Base-by-base conservation (phyloP, 164 flowering plant species). In the Vitis rupestris region DNA sequence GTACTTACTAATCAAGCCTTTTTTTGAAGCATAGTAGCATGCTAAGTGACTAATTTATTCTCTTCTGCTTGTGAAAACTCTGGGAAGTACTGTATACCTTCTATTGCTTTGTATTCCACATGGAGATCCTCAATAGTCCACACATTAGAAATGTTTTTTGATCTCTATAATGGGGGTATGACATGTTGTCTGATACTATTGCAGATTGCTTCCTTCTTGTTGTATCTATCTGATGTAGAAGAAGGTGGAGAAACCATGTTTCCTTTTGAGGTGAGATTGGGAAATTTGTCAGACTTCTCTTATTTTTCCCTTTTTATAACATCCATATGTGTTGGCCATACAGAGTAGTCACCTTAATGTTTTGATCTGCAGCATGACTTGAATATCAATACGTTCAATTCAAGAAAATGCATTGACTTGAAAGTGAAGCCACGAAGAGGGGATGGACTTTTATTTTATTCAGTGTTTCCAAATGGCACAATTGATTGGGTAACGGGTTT, bases 181-280 rank as follows among this genome's bases (percentile, higher is more conserved):
- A 37, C 4, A 4, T 6, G 7, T 37, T 6, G 44, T 37, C 44
- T 27, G 11, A 51, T 51, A 6, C 4, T 64, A 29, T 10, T 74
- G 71, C 86, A 92, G 97, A 73, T 92, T 49, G 97, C 95, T 57
- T 87, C 97, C 30, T 89, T 90, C 75, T 74, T 93, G 80, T 66
- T 93, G 74, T 93, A 90, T 80, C 77, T 92, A 74, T 77, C 92
- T 56, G 90, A 87, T 68, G 94, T 89, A 48, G 89, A 86, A 75
- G 92, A 89, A 81, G 97, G 97, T 59, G 97, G 97, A 12, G 94
- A 92, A 76, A 92, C 97, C 48, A 83, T 86, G 89, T 92, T 92
- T 63, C 97, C 97, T 15, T 89, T 63, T 63, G 97, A 92, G 90
- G 97, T 92, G 66, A 70, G 73, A 64, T 67, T 9, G 14, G 37